Percentiles rank a stretch among this genome's conserved stretches.
Evolutionary conservation across 2,329 filamentous ascomycete species (phyloP).

Genomic region (Sarocladium brachiariae): DNA sequence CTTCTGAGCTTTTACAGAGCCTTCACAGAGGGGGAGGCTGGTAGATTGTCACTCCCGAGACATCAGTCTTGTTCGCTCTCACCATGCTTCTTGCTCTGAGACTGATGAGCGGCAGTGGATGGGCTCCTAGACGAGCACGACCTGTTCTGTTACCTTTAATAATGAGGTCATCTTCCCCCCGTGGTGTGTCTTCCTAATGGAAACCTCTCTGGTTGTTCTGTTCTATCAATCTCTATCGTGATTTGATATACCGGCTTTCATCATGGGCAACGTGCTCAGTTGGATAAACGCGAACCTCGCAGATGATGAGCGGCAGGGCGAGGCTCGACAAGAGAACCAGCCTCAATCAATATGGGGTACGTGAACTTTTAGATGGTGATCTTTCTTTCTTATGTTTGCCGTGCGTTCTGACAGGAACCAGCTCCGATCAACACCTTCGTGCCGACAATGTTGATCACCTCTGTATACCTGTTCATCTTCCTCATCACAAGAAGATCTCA

Average conservation of each 20-base stretch:
- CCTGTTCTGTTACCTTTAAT: neutral
- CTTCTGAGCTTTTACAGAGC: too few relatives aligned
- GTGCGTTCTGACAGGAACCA: slow-evolving; percentile 13
- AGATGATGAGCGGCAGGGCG: slow-evolving; percentile 18
- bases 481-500: slow-evolving; percentile 39
- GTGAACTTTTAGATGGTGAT: slow-evolving; percentile 10
- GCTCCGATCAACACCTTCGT: slow-evolving; percentile 43
- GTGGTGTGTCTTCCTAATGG: neutral
- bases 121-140: neutral
- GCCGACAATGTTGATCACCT: slow-evolving; percentile 42
- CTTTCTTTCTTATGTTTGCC: too few relatives aligned
- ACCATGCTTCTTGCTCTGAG: neutral
- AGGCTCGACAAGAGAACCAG: slow-evolving; percentile 16
- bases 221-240: neutral
- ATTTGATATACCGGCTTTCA: slow-evolving; percentile 6
- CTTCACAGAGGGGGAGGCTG: neutral
- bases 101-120: neutral
- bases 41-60: slow-evolving; percentile 1
- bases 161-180: slow-evolving; percentile 2
- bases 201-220: slow-evolving; percentile 1
- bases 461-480: slow-evolving; percentile 44
- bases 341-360: slow-evolving; percentile 29
- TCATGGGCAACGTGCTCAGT: slow-evolving; percentile 30
- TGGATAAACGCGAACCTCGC: slow-evolving; percentile 28
- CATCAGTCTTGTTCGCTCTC: neutral